Percentiles rank a stretch among this genome's conserved stretches.
Conservation (phyloP, 177 flowering plant genomes). For the Vitis hybrid region DNA sequence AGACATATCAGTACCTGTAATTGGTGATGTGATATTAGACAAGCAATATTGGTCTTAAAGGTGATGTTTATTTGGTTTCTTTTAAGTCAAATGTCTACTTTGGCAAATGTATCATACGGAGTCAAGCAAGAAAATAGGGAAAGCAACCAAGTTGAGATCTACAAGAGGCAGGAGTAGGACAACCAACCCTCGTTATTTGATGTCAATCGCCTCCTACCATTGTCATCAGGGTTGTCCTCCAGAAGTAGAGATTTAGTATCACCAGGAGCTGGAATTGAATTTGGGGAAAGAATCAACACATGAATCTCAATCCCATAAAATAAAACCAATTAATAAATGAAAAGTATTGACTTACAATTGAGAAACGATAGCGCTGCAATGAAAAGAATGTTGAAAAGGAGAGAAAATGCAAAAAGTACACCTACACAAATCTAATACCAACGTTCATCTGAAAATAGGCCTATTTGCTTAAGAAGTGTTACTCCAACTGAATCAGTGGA, state of each 20-base stretch:
- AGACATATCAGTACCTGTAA: conserved; percentile 21
- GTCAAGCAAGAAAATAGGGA: background rate
- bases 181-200: conserved; percentile 10
- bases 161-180: background rate
- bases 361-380: conserved; percentile 25
- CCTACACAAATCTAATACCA: conserved; percentile 23
- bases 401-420: background rate
- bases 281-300: background rate
- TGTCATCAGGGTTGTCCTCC: conserved; percentile 6
- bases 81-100: background rate
- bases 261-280: conserved; percentile 21
- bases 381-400: conserved; percentile 23
- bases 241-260: conserved; percentile 17
- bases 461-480: conserved; percentile 17
- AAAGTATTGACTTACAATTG: conserved; percentile 25
- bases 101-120: background rate
- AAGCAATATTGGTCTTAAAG: background rate
- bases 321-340: too few species aligned
- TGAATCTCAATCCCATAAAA: background rate
- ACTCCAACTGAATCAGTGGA: conserved; percentile 13
- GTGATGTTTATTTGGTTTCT: background rate
- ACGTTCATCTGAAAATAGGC: conserved; percentile 21
- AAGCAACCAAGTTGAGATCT: background rate
- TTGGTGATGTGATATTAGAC: background rate
- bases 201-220: conserved; percentile 6